phyloP scores from a whole-genome alignment of 352 stramenopile species.

The Phytophthora tentaculata region DNA sequence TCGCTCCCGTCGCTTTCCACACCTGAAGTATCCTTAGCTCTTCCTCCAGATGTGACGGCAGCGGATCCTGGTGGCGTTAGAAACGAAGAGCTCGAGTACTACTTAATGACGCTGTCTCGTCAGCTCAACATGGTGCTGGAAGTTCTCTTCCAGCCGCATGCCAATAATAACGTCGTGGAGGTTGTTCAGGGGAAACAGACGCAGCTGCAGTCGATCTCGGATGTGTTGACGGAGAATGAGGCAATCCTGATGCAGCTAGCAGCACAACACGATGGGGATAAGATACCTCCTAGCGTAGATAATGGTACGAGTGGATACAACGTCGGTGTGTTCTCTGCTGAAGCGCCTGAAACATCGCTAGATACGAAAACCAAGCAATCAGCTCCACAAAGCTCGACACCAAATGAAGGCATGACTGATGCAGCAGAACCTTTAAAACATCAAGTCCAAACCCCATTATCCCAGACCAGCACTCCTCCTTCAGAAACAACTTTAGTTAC shows the following conservation, averaged over 20 bases:
- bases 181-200: slow-evolving; percentile 45
- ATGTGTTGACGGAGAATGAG: slow-evolving; percentile 70
- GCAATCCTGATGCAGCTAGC: slow-evolving; percentile 57
- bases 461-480: neutral
- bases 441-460: neutral
- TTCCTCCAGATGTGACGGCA: slow-evolving; percentile 3
- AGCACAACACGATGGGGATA: slow-evolving; percentile 19
- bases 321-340: too few relatives aligned
- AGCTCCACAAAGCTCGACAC: too few relatives aligned
- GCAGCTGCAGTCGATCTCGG: slow-evolving; percentile 49
- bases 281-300: neutral
- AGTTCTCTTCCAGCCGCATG: slow-evolving; percentile 60
- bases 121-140: slow-evolving; percentile 72
- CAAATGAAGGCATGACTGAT: too few relatives aligned
- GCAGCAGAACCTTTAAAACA: neutral
- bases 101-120: slow-evolving; percentile 56
- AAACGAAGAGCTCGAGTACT: slow-evolving; percentile 65
- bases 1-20: slow-evolving; percentile 15
- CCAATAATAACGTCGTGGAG: slow-evolving; percentile 31
- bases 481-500: neutral
- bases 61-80: slow-evolving; percentile 19
- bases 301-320: neutral
- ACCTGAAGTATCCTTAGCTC: neutral
- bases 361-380: neutral
- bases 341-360: neutral